Evolutionary conservation across 768 basidiomycete genomes (phyloP).

Genomic region (Serendipita sp.): DNA sequence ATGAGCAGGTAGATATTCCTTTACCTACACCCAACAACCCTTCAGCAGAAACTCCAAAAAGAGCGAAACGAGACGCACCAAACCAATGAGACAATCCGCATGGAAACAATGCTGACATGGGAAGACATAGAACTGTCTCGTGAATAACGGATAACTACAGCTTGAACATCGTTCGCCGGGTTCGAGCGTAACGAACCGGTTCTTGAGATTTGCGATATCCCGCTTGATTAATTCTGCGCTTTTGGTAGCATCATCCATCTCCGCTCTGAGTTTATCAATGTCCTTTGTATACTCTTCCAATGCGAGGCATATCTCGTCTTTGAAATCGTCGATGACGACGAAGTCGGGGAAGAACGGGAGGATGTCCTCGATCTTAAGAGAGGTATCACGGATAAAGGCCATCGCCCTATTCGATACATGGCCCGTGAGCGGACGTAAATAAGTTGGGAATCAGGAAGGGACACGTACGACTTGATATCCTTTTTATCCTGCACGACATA

Average conservation of each 20-base stretch:
- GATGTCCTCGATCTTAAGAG: constrained; percentile 95
- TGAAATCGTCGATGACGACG: constrained; percentile 98
- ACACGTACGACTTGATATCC: constrained; percentile 87
- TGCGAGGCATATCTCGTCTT: constrained; percentile 93
- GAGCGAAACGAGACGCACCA: constrained; percentile 40
- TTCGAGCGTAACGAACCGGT: constrained; percentile 85
- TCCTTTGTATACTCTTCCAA: constrained; percentile 86
- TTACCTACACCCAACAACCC: constrained; percentile 43
- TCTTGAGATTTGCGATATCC: constrained; percentile 72
- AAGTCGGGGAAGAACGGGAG: constrained; percentile 99
- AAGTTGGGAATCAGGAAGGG: not conserved
- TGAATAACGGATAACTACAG: constrained; percentile 62
- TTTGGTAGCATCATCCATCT: constrained; percentile 92
- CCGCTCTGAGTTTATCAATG: constrained; percentile 75
- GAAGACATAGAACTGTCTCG: constrained; percentile 94
- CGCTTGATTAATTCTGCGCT: constrained; percentile 87
- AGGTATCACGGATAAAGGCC: constrained; percentile 88
- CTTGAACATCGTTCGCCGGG: constrained; percentile 71
- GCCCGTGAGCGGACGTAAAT: constrained; percentile 1
- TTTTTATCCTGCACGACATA: constrained; percentile 97
- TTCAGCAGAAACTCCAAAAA: not conserved
- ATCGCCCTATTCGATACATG: constrained; percentile 67
- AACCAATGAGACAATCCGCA: constrained; percentile 86
- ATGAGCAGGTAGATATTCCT: constrained; percentile 74
- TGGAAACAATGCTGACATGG: constrained; percentile 98